Percentiles rank a stretch among this genome's conserved stretches.
Conservation (phyloP, 2,329 filamentous ascomycete species). For the Cadophora gregata region DNA sequence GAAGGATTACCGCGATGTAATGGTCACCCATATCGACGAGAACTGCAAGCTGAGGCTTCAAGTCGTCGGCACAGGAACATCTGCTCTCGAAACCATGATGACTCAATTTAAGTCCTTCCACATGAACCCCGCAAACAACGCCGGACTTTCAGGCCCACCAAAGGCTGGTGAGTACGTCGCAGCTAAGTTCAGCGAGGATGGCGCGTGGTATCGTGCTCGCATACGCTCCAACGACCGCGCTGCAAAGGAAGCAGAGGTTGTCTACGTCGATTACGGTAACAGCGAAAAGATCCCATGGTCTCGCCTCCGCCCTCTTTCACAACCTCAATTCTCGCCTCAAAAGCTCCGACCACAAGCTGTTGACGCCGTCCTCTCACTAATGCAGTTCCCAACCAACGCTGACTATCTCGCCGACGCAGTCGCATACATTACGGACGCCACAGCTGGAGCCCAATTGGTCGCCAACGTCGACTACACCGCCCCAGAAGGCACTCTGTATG, state of each 20-base stretch:
- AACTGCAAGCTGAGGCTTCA: conserved; percentile 89
- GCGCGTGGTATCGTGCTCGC: conserved; percentile 92
- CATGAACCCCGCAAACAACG: conserved; percentile 79
- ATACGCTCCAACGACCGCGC: conserved; percentile 92
- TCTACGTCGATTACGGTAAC: conserved; percentile 98
- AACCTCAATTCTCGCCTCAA: conserved; percentile 77
- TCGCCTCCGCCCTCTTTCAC: conserved; percentile 78
- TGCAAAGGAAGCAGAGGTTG: conserved; percentile 84
- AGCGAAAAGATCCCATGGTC: conserved; percentile 87
- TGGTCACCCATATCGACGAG: conserved; percentile 87
- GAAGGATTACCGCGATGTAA: conserved; percentile 91
- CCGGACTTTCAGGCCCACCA: conserved; percentile 74
- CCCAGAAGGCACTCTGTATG: conserved; percentile 80
- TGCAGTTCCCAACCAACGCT: conserved; percentile 81
- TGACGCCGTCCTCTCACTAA: conserved; percentile 85
- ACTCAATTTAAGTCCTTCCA: conserved; percentile 91
- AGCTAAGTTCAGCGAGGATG: conserved; percentile 87
- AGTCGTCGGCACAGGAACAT: conserved; percentile 84
- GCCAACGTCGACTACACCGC: conserved; percentile 89
- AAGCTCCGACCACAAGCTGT: conserved; percentile 87
- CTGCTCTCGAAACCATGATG: conserved; percentile 87
- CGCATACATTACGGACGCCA: conserved; percentile 74
- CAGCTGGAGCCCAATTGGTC: conserved; percentile 78
- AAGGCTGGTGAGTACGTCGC: conserved; percentile 93
- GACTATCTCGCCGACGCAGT: conserved; percentile 87